These are phyloP conservation scores for Flagelloscypha sp. DNA, from an alignment of 768 basidiomycete species.

Conservation along the genomic window DNA sequence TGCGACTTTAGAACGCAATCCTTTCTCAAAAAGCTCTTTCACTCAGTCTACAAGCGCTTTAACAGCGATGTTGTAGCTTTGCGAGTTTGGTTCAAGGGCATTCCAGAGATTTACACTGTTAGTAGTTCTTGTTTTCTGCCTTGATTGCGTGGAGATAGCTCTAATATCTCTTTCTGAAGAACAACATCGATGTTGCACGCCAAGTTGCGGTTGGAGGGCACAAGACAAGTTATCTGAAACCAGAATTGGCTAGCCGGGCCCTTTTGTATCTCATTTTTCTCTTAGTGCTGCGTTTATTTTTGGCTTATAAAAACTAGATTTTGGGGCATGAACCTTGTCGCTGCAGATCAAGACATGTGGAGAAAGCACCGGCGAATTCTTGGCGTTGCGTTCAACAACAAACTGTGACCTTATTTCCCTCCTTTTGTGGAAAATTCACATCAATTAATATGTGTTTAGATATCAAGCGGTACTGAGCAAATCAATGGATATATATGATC, in stretches of 20 bases:
- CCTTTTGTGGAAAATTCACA: no score
- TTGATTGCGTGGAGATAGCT: no score
- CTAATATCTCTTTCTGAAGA: no score
- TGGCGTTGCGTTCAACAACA: conserved; percentile 35
- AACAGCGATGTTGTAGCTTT: no score
- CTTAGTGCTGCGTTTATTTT: no score
- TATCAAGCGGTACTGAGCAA: conserved; percentile 35
- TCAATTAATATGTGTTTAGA: conserved; percentile 13
- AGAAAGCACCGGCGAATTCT: conserved; percentile 37
- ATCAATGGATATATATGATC: conserved; percentile 25
- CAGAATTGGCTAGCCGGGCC: conserved; percentile 20
- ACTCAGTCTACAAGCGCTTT: no score
- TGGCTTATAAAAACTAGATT: no score
- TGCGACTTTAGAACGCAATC: no score
- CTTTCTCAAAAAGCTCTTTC: no score
- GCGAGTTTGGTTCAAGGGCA: no score
- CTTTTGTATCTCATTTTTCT: conserved; percentile 22
- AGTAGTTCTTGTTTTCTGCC: no score
- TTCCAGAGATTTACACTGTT: no score
- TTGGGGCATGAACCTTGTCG: conserved; percentile 39
- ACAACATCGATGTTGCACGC: conserved; percentile 39
- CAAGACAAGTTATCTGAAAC: conserved; percentile 33
- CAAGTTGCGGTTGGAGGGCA: conserved; percentile 35
- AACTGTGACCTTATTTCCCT: conserved; percentile 20
- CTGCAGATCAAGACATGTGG: conserved; percentile 35